phyloP scores from a whole-genome alignment of 345 rosid genomes.

The Hirschfeldia incana region DNA sequence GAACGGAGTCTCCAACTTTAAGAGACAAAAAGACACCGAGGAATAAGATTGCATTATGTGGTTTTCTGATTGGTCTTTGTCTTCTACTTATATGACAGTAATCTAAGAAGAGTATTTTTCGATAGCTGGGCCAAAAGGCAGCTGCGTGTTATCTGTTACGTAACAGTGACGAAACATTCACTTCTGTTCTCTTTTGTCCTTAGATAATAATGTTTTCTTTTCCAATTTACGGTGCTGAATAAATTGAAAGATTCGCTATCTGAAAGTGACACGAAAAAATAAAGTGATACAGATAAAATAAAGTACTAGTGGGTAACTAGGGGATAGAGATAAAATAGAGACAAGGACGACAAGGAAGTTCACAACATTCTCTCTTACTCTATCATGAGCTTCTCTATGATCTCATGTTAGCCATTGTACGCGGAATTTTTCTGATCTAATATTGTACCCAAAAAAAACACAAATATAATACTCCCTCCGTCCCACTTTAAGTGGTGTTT shows the following conservation, averaged over 20 bases:
- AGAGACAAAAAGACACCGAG: neutral
- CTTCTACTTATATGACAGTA: constrained; percentile 20
- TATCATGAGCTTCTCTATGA: neutral
- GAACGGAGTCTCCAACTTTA: neutral
- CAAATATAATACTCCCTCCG: no score
- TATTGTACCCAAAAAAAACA: neutral
- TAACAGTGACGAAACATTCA: constrained; percentile 14
- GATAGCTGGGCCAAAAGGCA: constrained; percentile 20
- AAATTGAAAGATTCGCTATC: constrained; percentile 29
- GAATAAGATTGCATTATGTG: constrained; percentile 8
- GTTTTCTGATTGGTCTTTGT: constrained; percentile 13
- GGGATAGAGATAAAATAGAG: constrained; percentile 20
- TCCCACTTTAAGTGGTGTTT: no score
- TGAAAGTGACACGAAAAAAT: constrained; percentile 19
- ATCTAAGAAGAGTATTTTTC: constrained; percentile 1
- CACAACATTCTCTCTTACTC: constrained; percentile 8
- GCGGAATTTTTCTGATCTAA: neutral
- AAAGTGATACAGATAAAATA: constrained; percentile 1
- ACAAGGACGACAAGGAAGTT: constrained; percentile 22
- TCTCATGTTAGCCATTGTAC: neutral
- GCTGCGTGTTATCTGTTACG: constrained; percentile 22
- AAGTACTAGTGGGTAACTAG: constrained; percentile 27
- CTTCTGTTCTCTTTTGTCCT: constrained; percentile 20
- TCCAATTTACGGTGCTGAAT: neutral
- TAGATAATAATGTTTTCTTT: neutral